These are phyloP conservation scores for Ceratocystis harringtonii DNA, from an alignment of 2,329 filamentous ascomycete species.

Conservation along the genomic window DNA sequence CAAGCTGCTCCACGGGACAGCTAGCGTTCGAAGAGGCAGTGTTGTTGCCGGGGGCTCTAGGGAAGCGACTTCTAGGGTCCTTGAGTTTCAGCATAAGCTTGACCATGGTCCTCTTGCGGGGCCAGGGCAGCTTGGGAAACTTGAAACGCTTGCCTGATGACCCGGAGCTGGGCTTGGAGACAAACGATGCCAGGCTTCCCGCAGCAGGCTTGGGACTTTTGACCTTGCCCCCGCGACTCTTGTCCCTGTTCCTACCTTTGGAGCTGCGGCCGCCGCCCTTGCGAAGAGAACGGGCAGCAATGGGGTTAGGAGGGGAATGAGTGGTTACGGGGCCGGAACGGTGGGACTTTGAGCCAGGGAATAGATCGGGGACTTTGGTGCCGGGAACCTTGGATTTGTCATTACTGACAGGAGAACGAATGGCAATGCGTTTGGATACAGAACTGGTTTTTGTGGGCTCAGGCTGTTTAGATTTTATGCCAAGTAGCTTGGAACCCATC, in stretches of 20 bases:
- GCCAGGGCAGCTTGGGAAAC: background rate
- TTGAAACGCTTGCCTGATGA: background rate
- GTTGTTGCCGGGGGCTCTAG: background rate
- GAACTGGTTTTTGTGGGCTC: no score
- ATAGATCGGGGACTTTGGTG: background rate
- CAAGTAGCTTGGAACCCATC: no score
- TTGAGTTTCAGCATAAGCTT: background rate
- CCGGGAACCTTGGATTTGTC: no score
- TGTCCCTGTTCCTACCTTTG: background rate
- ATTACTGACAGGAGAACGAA: no score
- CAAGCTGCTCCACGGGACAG: conserved; percentile 2
- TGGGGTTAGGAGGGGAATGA: background rate
- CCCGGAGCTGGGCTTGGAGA: background rate
- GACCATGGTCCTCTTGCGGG: background rate
- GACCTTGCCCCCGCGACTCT: background rate
- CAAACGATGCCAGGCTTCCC: background rate
- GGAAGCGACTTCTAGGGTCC: background rate
- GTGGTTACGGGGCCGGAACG: background rate
- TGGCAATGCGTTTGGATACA: no score
- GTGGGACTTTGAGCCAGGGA: background rate
- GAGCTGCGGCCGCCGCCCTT: background rate
- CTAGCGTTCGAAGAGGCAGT: background rate
- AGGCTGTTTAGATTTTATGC: no score
- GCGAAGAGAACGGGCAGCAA: background rate
- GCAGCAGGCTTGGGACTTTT: background rate